Percentiles rank a stretch among this genome's conserved stretches.
These are phyloP conservation scores for Fusarium austroafricanum DNA, from an alignment of 2,329 filamentous ascomycete species.

Conservation along the genomic window DNA sequence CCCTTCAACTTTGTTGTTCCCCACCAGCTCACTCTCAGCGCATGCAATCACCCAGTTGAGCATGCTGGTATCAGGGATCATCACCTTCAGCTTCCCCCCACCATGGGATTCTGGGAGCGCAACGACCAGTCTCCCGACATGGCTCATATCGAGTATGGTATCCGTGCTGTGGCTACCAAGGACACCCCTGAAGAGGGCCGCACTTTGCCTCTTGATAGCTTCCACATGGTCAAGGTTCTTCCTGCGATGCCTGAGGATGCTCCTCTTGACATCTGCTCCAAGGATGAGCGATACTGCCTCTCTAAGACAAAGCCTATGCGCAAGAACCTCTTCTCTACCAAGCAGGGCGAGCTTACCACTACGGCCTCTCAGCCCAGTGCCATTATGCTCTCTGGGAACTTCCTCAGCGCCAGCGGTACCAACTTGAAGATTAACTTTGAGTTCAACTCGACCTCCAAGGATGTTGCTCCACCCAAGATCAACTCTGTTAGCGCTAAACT, in stretches of 20 bases:
- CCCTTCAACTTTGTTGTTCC: slow-evolving; percentile 72
- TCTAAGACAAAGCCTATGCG: slow-evolving; percentile 64
- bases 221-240: slow-evolving; percentile 63
- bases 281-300: slow-evolving; percentile 63
- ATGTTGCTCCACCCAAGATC: slow-evolving; percentile 60
- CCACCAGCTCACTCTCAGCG: slow-evolving; percentile 66
- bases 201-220: slow-evolving; percentile 55
- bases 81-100: slow-evolving; percentile 66
- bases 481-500: slow-evolving; percentile 63
- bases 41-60: slow-evolving; percentile 63
- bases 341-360: slow-evolving; percentile 62
- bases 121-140: slow-evolving; percentile 68
- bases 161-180: slow-evolving; percentile 60
- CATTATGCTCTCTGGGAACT: slow-evolving; percentile 63
- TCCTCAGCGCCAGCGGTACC: slow-evolving; percentile 56
- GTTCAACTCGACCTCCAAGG: slow-evolving; percentile 59
- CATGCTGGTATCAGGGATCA: slow-evolving; percentile 61
- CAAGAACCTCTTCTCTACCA: slow-evolving; percentile 64
- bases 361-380: slow-evolving; percentile 60
- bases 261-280: slow-evolving; percentile 61
- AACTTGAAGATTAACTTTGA: slow-evolving; percentile 58
- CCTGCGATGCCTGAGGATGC: slow-evolving; percentile 62
- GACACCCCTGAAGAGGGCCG: slow-evolving; percentile 36
- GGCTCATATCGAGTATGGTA: slow-evolving; percentile 64
- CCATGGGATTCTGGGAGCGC: slow-evolving; percentile 63